A percentile compares a stretch with the other conserved stretches of the same genome.
These are phyloP conservation scores for Fusarium falciforme DNA, from an alignment of 2,329 filamentous ascomycete species.

Conservation along the genomic window DNA sequence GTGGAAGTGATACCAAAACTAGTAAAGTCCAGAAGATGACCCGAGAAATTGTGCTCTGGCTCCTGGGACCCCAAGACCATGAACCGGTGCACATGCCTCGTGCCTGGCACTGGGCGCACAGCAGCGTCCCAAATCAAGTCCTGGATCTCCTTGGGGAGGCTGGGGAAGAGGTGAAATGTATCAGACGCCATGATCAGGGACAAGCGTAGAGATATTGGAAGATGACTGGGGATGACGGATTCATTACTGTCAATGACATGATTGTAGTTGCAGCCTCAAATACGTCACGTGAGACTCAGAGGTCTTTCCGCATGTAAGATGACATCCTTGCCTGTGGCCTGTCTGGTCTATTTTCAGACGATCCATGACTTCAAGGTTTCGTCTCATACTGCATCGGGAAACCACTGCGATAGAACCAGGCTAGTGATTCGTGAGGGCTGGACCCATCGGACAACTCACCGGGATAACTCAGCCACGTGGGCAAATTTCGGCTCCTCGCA, in stretches of 20 bases:
- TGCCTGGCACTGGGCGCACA: constrained; percentile 2
- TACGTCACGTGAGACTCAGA: background rate
- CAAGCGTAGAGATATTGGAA: background rate
- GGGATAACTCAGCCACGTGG: background rate
- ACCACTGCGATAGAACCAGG: background rate
- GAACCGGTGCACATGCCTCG: constrained; percentile 27
- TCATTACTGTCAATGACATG: background rate
- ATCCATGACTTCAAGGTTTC: background rate
- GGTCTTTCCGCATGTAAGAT: background rate
- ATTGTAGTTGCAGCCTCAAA: background rate
- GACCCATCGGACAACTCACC: background rate
- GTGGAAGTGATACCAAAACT: background rate
- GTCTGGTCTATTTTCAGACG: background rate
- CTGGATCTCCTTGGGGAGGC: constrained; percentile 21
- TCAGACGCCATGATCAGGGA: background rate
- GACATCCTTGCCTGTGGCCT: background rate
- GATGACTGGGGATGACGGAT: background rate
- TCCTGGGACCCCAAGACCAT: constrained; percentile 4
- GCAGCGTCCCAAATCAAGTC: constrained; percentile 22
- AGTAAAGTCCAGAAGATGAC: background rate
- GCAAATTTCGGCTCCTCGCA: background rate
- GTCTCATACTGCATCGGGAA: background rate
- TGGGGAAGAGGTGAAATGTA: constrained; percentile 3
- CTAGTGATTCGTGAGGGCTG: background rate
- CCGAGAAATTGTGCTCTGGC: background rate